A percentile compares a stretch with the other conserved stretches of the same genome.
These are phyloP conservation scores for Spencermartinsiella ligniputridi DNA, from an alignment of 1,139 yeast species.

Conservation along the genomic window DNA sequence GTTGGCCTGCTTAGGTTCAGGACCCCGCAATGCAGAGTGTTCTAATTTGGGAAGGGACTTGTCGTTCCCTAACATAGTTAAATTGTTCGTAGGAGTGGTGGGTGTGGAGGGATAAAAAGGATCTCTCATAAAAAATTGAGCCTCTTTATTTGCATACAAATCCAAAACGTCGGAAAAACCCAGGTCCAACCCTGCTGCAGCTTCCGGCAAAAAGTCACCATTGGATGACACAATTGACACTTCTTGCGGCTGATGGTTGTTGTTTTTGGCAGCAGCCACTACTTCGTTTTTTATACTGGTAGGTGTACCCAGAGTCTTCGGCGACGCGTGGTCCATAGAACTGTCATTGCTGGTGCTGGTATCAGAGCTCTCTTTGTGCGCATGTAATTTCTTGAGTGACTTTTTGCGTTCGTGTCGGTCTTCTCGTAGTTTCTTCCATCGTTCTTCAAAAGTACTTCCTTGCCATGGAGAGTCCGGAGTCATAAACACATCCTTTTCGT, in stretches of 20 bases:
- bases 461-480: constrained; percentile 22
- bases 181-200: not conserved
- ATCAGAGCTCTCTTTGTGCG: not conserved
- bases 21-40: not conserved
- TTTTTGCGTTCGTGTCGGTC: not conserved
- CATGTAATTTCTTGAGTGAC: not conserved
- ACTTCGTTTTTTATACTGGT: not conserved
- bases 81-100: not conserved
- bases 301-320: not conserved
- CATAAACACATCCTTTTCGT: constrained; percentile 17
- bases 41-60: not conserved
- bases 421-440: constrained; percentile 12
- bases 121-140: not conserved
- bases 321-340: not conserved
- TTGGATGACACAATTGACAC: not conserved
- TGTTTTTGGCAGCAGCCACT: not conserved
- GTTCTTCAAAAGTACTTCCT: constrained; percentile 16
- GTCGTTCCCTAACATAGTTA: not conserved
- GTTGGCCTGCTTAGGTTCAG: not conserved
- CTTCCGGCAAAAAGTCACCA: not conserved
- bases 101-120: not conserved
- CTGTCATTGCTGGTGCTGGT: not conserved
- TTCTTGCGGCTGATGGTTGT: not conserved
- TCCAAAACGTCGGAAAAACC: constrained; percentile 1
- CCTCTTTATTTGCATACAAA: constrained; percentile 1